Base-by-base conservation (phyloP, 768 basidiomycete species). In the Austroboletus eburneus region DNA sequence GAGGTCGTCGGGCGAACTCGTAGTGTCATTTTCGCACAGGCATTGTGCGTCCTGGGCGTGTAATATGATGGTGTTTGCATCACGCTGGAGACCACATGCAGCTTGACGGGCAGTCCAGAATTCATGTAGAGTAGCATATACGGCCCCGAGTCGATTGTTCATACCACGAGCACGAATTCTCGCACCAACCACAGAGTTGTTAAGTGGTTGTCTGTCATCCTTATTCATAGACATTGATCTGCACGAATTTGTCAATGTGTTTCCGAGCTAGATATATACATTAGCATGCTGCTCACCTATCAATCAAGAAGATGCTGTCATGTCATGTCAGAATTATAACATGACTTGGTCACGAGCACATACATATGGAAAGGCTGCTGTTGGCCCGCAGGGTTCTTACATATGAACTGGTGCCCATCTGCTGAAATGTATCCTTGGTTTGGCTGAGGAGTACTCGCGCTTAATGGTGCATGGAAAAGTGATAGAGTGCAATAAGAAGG, bases 341-440 rank as follows among this genome's bases (percentile, higher is more conserved):
- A 13, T n/a, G 4, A 13, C 4, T 34, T 43, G 3, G 10, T 6
- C n/a, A 17, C 9, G 8, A 33, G 6, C 2, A 70, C 79, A 20
- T 61, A 82, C 78, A 84, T 76, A 54, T 83, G 81, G 58, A 77
- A 81, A 0, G 79, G 66, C 50, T 76, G 78, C 10, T 72, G 73
- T 51, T 69, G 48, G 10, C 71, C 56, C 7, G 60, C 66, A 4
- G 81, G 81, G 53, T 82, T 79, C 35, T 54, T 69, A 58, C 81
- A 83, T 1, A 51, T 41, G 51, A 78, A 84, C 9, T 68, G 52
- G 52, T 83, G 82, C 0, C 82, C 81, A 49, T 83, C 81, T 13
- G 58, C 62, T 17, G 81, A 80, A 18, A 78, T 57, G 56, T 83
- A 74, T 9, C 79, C 74, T 9, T 64, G 37, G 9, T 59, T 67